These are phyloP conservation scores for Dorcoceras hygrometricum DNA, from an alignment of 257 asterid species.

Conservation along the genomic window DNA sequence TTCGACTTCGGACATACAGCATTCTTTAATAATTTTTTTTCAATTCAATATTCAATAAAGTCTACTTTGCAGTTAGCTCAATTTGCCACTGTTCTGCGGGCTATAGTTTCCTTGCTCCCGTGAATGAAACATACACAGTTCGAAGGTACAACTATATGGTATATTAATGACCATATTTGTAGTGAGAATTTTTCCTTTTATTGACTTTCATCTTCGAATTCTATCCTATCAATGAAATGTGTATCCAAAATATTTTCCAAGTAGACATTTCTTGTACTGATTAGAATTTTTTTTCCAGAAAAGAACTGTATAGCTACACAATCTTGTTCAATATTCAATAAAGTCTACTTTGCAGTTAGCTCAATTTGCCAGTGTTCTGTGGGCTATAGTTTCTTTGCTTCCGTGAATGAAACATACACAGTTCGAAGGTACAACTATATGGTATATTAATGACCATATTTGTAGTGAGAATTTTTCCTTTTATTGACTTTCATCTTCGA, in stretches of 20 bases:
- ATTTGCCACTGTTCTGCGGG: not conserved
- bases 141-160: not conserved
- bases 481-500: not conserved
- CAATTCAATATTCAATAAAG: slow-evolving; percentile 16
- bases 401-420: not conserved
- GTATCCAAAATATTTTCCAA: not conserved
- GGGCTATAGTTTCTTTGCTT: not conserved
- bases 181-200: not conserved
- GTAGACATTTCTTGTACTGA: not conserved
- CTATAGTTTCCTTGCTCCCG: not conserved
- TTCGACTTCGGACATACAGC: slow-evolving; percentile 19
- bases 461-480: not conserved
- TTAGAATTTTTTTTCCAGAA: slow-evolving; percentile 13
- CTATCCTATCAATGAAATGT: not conserved
- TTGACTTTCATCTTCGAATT: not conserved
- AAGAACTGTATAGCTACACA: slow-evolving; percentile 27
- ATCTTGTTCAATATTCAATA: slow-evolving; percentile 15
- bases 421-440: not conserved
- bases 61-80: not conserved
- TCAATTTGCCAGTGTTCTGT: not conserved
- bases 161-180: not conserved
- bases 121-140: not conserved
- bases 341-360: not conserved
- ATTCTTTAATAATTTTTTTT: too few species aligned
- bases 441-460: not conserved